These are phyloP conservation scores for Phalaenopsis aphrodite DNA, from an alignment of 106 monocot species.

Conservation along the genomic window DNA sequence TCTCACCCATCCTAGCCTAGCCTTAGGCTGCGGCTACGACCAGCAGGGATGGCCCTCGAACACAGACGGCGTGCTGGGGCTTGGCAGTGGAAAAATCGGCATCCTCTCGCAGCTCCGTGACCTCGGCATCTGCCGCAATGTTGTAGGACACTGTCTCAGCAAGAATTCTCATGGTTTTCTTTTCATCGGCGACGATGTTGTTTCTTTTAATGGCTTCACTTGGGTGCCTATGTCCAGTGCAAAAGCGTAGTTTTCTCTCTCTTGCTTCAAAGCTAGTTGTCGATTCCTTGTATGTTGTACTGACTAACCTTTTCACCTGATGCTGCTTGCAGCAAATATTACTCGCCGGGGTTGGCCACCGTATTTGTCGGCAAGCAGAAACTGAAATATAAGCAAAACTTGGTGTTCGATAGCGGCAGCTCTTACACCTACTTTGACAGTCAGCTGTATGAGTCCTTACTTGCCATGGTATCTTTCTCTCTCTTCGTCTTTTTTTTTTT, in stretches of 20 bases:
- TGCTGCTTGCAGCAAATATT: slow-evolving; percentile 45
- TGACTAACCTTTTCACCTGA: neutral
- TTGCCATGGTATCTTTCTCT: slow-evolving; percentile 36
- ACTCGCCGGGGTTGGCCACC: slow-evolving; percentile 66
- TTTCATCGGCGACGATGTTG: slow-evolving; percentile 71
- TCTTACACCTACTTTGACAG: slow-evolving; percentile 70
- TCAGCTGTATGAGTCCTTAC: slow-evolving; percentile 49
- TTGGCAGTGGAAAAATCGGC: slow-evolving; percentile 53
- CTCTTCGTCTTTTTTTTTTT: neutral
- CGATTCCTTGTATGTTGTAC: neutral
- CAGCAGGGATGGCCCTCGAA: slow-evolving; percentile 34
- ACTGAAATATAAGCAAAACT: slow-evolving; percentile 27
- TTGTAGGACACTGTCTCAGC: slow-evolving; percentile 83
- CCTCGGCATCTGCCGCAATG: slow-evolving; percentile 52
- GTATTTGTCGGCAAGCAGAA: slow-evolving; percentile 38
- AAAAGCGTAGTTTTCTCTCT: slow-evolving; percentile 11
- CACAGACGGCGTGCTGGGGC: slow-evolving; percentile 79
- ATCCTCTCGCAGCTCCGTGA: slow-evolving; percentile 55
- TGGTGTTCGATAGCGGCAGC: slow-evolving; percentile 90
- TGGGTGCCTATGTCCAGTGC: slow-evolving; percentile 56
- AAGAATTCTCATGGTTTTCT: slow-evolving; percentile 59
- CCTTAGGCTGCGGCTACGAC: slow-evolving; percentile 84
- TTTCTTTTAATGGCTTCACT: slow-evolving; percentile 40
- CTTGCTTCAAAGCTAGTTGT: neutral
- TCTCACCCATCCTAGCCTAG: slow-evolving; percentile 36